A percentile compares a stretch with the other conserved stretches of the same genome.
Conservation (phyloP, 2,329 filamentous ascomycete species). For the Penicillium sp. region DNA sequence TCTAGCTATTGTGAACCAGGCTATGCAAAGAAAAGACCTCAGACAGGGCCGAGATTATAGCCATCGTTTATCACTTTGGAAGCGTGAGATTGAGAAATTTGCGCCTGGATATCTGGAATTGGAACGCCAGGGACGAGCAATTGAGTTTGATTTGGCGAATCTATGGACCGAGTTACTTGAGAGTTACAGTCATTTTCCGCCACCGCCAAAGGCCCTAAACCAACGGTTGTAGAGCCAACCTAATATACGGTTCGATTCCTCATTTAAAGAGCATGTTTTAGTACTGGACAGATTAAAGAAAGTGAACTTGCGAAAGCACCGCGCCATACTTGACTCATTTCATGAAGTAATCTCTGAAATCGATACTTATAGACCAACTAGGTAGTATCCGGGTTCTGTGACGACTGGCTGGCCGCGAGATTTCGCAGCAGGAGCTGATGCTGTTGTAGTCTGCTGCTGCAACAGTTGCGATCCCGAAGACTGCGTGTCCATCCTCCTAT, state of each 20-base stretch:
- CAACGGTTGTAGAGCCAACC: background rate
- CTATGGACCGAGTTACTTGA: background rate
- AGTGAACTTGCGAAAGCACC: too few relatives aligned
- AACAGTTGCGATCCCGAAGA: background rate
- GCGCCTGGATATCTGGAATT: background rate
- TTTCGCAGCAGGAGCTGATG: too few relatives aligned
- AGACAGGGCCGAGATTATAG: background rate
- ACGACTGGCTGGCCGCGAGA: too few relatives aligned
- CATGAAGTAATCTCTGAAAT: too few relatives aligned
- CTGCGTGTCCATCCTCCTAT: background rate
- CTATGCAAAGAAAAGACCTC: background rate
- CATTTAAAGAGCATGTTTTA: too few relatives aligned
- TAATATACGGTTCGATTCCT: too few relatives aligned
- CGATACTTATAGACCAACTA: too few relatives aligned
- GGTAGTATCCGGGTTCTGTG: too few relatives aligned
- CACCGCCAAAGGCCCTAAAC: too few relatives aligned
- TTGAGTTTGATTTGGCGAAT: background rate
- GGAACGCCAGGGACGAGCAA: background rate
- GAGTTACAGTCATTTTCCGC: background rate
- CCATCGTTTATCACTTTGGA: background rate
- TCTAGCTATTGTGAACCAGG: background rate
- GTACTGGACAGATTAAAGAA: too few relatives aligned
- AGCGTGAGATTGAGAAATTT: background rate
- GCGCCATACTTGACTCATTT: too few relatives aligned
- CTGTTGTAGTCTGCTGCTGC: background rate